These are phyloP conservation scores for Ustilago curta DNA, from an alignment of 1,284 basidiomycete genomes.

Conservation along the genomic window DNA sequence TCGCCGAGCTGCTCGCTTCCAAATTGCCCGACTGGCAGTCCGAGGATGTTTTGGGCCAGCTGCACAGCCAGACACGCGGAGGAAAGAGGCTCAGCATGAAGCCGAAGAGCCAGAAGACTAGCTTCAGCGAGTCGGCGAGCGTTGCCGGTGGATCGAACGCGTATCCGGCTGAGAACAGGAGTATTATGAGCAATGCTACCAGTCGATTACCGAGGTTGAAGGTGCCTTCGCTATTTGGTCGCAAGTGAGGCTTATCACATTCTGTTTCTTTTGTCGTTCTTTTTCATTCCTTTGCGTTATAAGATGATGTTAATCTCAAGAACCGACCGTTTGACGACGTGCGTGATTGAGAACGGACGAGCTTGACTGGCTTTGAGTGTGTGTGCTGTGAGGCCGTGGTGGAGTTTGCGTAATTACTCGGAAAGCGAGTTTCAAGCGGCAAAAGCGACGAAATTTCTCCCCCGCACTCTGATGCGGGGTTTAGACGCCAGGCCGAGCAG, in stretches of 20 bases:
- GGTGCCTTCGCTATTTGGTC: slow-evolving; percentile 31
- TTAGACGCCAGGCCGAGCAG: slow-evolving; percentile 3
- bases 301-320: background rate
- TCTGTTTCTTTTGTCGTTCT: background rate
- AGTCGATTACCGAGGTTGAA: slow-evolving; percentile 21
- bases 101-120: slow-evolving; percentile 23
- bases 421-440: slow-evolving; percentile 6
- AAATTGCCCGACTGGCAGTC: slow-evolving; percentile 63
- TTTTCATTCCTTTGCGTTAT: background rate
- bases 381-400: background rate
- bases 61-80: slow-evolving; percentile 14
- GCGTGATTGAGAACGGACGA: background rate
- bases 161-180: slow-evolving; percentile 39
- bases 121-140: slow-evolving; percentile 32
- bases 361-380: background rate
- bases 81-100: slow-evolving; percentile 22
- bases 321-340: background rate
- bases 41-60: slow-evolving; percentile 40
- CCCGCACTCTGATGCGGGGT: slow-evolving; percentile 11
- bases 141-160: background rate
- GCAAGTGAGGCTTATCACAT: slow-evolving; percentile 17
- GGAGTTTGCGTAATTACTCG: slow-evolving; percentile 24
- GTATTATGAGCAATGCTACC: slow-evolving; percentile 27
- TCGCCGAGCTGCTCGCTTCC: slow-evolving; percentile 57
- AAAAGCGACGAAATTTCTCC: slow-evolving; percentile 6